These are phyloP conservation scores for Batrachochytrium dendrobatidis DNA, from an alignment of 371 early-diverging fungal genomes.

Conservation along the genomic window DNA sequence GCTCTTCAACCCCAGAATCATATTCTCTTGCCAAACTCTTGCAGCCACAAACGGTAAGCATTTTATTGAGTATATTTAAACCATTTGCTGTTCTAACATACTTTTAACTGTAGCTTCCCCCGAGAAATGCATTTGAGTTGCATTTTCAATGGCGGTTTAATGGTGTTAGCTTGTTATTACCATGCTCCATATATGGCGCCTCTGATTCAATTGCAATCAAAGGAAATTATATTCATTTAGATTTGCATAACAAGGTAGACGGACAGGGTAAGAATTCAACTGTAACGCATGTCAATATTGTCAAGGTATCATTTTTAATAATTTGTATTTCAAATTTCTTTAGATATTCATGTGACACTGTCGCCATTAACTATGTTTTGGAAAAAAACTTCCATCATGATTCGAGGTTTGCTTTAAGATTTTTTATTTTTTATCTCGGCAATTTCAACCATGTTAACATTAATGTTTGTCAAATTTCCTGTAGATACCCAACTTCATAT, in stretches of 20 bases:
- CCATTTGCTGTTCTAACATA: too few species aligned
- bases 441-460: too few species aligned
- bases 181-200: slow-evolving; percentile 63
- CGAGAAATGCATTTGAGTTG: slow-evolving; percentile 67
- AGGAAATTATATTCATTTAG: slow-evolving; percentile 42
- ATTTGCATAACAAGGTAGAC: slow-evolving; percentile 55
- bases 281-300: not conserved
- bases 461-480: not conserved
- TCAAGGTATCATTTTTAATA: not conserved
- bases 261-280: slow-evolving; percentile 48
- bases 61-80: too few species aligned
- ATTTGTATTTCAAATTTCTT: not conserved
- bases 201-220: not conserved
- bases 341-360: not conserved
- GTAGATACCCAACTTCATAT: not conserved
- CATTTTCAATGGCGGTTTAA: slow-evolving; percentile 46
- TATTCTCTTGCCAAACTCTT: slow-evolving; percentile 43
- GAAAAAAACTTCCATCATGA: not conserved
- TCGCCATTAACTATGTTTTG: not conserved
- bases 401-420: too few species aligned
- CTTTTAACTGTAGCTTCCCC: too few species aligned
- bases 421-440: too few species aligned
- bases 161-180: slow-evolving; percentile 55
- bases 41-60: not conserved
- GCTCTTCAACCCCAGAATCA: slow-evolving; percentile 67